Evolutionary conservation across 768 basidiomycete genomes (phyloP).

Genomic region (Lactarius trivialis): DNA sequence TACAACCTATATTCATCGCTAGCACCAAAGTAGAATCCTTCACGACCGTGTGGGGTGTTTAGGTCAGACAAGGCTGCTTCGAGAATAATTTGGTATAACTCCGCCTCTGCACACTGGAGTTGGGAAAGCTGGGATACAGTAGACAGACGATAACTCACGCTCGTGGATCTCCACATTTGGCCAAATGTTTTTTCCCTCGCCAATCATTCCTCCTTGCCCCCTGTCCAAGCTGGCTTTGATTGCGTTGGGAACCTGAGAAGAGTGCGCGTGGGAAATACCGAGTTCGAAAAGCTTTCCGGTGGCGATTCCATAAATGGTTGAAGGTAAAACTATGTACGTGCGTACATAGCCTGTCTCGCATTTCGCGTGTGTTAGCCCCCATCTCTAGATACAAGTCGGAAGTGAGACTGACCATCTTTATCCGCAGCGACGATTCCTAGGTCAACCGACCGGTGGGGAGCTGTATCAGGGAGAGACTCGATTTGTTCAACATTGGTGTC

Average conservation of each 20-base stretch:
- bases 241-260: slow-evolving; percentile 44
- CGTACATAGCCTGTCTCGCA: slow-evolving; percentile 38
- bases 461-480: slow-evolving; percentile 39
- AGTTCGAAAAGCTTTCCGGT: slow-evolving; percentile 40
- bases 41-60: slow-evolving; percentile 29
- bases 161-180: slow-evolving; percentile 51
- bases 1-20: slow-evolving; percentile 31
- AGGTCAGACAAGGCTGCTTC: slow-evolving; percentile 31
- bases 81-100: slow-evolving; percentile 38
- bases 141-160: slow-evolving; percentile 28
- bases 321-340: slow-evolving; percentile 47
- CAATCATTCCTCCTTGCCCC: slow-evolving; percentile 47
- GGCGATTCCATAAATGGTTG: slow-evolving; percentile 56
- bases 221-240: slow-evolving; percentile 42
- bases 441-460: slow-evolving; percentile 47
- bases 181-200: slow-evolving; percentile 55
- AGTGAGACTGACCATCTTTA: slow-evolving; percentile 35
- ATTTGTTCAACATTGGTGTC: slow-evolving; percentile 44
- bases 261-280: slow-evolving; percentile 48
- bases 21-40: slow-evolving; percentile 34
- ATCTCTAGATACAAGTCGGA: background rate
- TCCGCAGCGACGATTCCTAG: slow-evolving; percentile 42
- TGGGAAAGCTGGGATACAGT: background rate
- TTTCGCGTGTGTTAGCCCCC: background rate
- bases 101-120: slow-evolving; percentile 32